Base-by-base conservation (phyloP, 768 basidiomycete species). In the Strobilomyces echinocephalus region DNA sequence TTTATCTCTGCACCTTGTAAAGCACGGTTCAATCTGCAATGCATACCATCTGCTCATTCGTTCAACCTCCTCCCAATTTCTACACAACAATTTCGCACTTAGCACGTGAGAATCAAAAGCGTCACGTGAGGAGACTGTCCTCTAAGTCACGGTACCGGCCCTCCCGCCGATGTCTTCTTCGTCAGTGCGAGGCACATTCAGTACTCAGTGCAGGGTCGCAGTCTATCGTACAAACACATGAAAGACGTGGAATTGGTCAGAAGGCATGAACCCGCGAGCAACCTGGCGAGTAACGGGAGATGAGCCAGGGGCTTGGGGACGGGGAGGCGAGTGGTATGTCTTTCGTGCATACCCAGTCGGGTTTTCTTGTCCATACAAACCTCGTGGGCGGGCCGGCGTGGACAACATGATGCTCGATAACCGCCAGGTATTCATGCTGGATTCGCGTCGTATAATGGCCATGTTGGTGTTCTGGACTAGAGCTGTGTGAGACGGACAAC, bases 1-100 rank as follows among this genome's bases (percentile, higher is more conserved):
- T 57, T 62, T 56, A 60, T 64, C 49, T 53, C 55, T 52, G 49
- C 63, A 65, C 65, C 38, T 46, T 67, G 65, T 68, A 67, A 61
- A 60, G 46, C 56, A 61, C 57, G 45, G 43, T 49, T 43, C 31
- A 43, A 62, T 53, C 60, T 49, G 55, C 59, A 62, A 64, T 69
- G 60, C 57, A 62, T 59, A 34, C 36, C 38, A 53, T 49, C 50
- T 60, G 54, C 59, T 50, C 55, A 48, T 56, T 48, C 54, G 20
- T 44, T 50, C 52, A 24, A 40, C 52, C 4, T 41, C 41, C 46
- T 63, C 49, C 52, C 24, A 24, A 2, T 24, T 24, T 24, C 24
- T 24, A 39, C 38, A 56, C 48, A 51, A 39, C 5, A 42, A 46
- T 36, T 42, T 40, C 26, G 41, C 28, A n/a, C n/a, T n/a, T n/a